A percentile compares a stretch with the other conserved stretches of the same genome.
Evolutionary conservation across 1,139 yeast genomes (phyloP).

Genomic region (Taphrina communis): DNA sequence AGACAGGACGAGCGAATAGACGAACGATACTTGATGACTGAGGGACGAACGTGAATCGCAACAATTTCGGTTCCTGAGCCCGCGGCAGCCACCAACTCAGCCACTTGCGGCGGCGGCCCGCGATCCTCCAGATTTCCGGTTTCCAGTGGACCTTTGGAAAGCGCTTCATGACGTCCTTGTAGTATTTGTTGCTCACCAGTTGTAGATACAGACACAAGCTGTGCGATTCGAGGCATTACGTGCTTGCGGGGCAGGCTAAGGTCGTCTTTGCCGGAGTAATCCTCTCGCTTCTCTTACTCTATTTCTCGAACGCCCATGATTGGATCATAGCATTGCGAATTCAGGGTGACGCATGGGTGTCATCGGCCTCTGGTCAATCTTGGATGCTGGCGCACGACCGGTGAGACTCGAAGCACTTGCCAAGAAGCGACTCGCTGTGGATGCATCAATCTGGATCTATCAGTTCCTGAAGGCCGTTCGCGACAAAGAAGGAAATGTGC

Average conservation of each 20-base stretch:
- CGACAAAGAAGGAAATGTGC: conserved; percentile 78
- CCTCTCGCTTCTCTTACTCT: too few species aligned
- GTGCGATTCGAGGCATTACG: too few species aligned
- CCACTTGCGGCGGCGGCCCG: conserved; percentile 1
- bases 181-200: not conserved
- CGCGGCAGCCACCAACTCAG: conserved; percentile 4
- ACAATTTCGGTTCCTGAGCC: conserved; percentile 23
- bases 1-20: too few species aligned
- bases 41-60: not conserved
- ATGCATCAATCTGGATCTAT: conserved; percentile 98
- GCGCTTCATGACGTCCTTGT: conserved; percentile 11
- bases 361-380: conserved; percentile 88
- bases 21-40: too few species aligned
- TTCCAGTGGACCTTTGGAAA: too few species aligned
- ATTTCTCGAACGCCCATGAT: too few species aligned
- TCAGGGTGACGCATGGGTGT: conserved; percentile 74
- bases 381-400: conserved; percentile 89
- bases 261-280: too few species aligned
- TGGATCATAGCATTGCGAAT: not conserved
- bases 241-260: too few species aligned
- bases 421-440: conserved; percentile 83
- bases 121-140: not conserved
- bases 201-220: too few species aligned
- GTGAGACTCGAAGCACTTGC: conserved; percentile 77
- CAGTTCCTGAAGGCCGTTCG: conserved; percentile 95